Evolutionary conservation across 2,329 filamentous ascomycete genomes (phyloP).

Genomic region (Microascus cirrosus): DNA sequence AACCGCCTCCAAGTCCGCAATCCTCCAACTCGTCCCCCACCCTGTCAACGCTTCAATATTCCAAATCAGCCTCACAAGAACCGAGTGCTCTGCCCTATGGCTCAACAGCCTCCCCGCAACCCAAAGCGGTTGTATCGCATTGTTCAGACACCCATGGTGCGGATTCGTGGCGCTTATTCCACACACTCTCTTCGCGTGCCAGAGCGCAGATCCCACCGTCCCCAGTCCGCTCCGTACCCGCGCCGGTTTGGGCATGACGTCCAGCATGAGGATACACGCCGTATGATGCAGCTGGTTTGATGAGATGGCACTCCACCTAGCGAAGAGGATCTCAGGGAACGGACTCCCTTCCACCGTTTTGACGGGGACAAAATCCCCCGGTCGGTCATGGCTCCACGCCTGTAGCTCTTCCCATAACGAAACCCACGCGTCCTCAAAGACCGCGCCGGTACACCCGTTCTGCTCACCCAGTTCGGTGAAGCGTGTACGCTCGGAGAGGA

Average conservation of each 20-base stretch:
- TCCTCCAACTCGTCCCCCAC: constrained; percentile 42
- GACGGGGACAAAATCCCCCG: constrained; percentile 32
- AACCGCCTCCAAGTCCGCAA: constrained; percentile 32
- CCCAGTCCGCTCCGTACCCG: constrained; percentile 7
- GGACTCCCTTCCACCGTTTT: constrained; percentile 27
- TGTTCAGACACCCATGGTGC: constrained; percentile 43
- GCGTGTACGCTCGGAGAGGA: constrained; percentile 35
- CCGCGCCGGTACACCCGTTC: constrained; percentile 27
- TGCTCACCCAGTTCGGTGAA: constrained; percentile 33
- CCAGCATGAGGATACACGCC: constrained; percentile 38
- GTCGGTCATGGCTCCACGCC: constrained; percentile 33
- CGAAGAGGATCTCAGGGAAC: constrained; percentile 41
- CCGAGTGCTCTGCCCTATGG: constrained; percentile 30
- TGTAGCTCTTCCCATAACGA: constrained; percentile 37
- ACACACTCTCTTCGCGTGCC: constrained; percentile 44
- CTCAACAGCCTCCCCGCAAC: constrained; percentile 42
- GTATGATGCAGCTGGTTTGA: constrained; percentile 47
- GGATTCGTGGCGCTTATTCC: constrained; percentile 45
- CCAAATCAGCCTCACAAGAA: constrained; percentile 30
- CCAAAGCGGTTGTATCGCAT: constrained; percentile 46
- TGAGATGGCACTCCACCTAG: constrained; percentile 43
- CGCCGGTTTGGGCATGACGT: constrained; percentile 21
- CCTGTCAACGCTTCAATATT: constrained; percentile 39
- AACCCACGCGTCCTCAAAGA: constrained; percentile 32
- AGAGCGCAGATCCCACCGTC: constrained; percentile 28